Evolutionary conservation across 2,329 filamentous ascomycete species (phyloP).

Genomic region (Hirsutella thompsonii): DNA sequence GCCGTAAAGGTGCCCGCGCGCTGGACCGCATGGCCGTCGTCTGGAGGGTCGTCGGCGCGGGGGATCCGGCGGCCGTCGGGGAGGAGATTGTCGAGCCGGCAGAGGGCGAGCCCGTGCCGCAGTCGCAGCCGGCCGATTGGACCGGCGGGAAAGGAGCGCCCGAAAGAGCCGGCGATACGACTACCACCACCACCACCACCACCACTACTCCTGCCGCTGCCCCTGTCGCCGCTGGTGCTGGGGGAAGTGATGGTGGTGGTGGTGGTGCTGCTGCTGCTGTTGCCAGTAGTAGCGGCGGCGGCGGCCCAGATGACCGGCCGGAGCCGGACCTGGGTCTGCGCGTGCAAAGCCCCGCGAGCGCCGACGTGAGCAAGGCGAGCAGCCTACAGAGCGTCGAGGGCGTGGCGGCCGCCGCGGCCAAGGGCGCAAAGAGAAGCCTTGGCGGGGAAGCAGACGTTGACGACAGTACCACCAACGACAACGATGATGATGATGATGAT

Average conservation of each 20-base stretch:
- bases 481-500: conserved; percentile 1
- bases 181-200: too few relatives aligned
- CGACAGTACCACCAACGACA: too few relatives aligned
- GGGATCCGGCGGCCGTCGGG: conserved; percentile 6
- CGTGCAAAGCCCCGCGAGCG: conserved; percentile 50
- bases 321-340: conserved; percentile 57
- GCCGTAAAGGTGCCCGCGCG: conserved; percentile 66
- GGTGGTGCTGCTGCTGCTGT: too few relatives aligned
- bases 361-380: conserved; percentile 57
- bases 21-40: conserved; percentile 76
- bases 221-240: too few relatives aligned
- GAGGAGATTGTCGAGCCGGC: conserved; percentile 45
- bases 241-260: too few relatives aligned
- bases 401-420: neutral
- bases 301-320: conserved; percentile 9
- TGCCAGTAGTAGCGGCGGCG: too few relatives aligned
- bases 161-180: too few relatives aligned
- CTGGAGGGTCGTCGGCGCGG: conserved; percentile 46
- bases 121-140: conserved; percentile 65
- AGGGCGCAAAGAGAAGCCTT: too few relatives aligned
- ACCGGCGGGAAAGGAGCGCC: conserved; percentile 45
- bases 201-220: too few relatives aligned
- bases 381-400: conserved; percentile 39
- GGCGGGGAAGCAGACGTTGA: too few relatives aligned
- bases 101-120: conserved; percentile 53